These are phyloP conservation scores for Prasinococcaceae sp. DNA, from an alignment of 139 green algal species.

Conservation along the genomic window DNA sequence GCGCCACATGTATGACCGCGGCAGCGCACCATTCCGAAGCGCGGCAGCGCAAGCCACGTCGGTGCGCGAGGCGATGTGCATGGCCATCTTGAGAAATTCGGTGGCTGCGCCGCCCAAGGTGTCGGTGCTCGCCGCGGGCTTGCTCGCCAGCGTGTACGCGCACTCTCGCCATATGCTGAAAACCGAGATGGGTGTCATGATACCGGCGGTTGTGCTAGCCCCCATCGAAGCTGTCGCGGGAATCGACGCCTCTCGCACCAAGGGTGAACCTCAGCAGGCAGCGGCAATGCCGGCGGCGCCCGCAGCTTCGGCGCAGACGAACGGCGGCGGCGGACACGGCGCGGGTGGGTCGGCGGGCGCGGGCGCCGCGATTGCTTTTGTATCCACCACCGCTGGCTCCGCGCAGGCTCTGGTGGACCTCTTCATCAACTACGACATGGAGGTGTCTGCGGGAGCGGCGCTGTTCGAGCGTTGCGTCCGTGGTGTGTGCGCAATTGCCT, in stretches of 20 bases:
- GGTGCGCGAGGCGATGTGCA: slow-evolving; percentile 53
- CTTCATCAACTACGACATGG: slow-evolving; percentile 92
- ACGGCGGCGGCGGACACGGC: too few species aligned
- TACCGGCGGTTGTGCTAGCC: slow-evolving; percentile 81
- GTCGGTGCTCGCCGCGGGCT: slow-evolving; percentile 14
- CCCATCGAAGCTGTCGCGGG: slow-evolving; percentile 37
- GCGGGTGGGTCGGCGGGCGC: not conserved
- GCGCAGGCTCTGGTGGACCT: slow-evolving; percentile 50
- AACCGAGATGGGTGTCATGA: slow-evolving; percentile 69
- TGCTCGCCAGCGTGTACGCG: too few species aligned
- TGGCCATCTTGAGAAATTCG: not conserved
- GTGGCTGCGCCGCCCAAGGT: not conserved
- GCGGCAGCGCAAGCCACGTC: slow-evolving; percentile 22
- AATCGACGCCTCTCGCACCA: slow-evolving; percentile 30
- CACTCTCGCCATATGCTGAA: slow-evolving; percentile 71
- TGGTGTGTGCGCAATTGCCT: too few species aligned
- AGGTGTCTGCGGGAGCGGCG: slow-evolving; percentile 57
- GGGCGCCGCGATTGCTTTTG: slow-evolving; percentile 28
- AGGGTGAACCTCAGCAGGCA: slow-evolving; percentile 12
- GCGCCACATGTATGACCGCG: not conserved
- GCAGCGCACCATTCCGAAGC: slow-evolving; percentile 64
- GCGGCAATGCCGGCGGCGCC: slow-evolving; percentile 23
- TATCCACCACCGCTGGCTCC: slow-evolving; percentile 37
- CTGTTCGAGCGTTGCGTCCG: slow-evolving; percentile 81
- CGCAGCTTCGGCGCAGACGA: too few species aligned